Evolutionary conservation across 169 alveolate species (phyloP), one percentile per base, ranked within the genome.

Genomic region (Plasmodium knowlesi): DNA sequence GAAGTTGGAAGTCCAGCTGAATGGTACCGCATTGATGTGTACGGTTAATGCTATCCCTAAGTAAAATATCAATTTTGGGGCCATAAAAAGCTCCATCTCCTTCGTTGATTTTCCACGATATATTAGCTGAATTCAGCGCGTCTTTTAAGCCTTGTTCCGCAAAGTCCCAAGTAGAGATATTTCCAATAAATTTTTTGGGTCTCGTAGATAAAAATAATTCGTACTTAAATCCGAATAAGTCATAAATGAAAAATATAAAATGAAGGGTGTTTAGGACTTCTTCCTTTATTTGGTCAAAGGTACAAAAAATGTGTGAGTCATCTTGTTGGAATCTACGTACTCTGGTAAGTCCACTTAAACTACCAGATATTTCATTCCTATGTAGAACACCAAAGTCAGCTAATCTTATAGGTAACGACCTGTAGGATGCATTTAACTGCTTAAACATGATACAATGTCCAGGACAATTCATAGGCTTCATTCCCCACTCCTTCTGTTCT

Each of bases 81-180:
- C 99, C 99, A 92, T 99, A 99, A 96, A 99, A 99, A 30, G 99
- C 99, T 4, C 99, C 99, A 95, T 99, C 99, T 9, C 99, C 99
- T 43, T 98, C 99, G 94, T 99, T 99, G 28, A 98, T 83, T 82
- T 98, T 97, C 99, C 99, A 99, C 10, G 98, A 97, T 61, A 97
- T 96, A 30, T 99, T 99, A 28, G 97, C 96, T 50, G 93, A 96
- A 76, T 98, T 97, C 6, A 99, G 97, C 3, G 99, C 99, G 34
- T 97, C 98, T 89, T 96, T 96, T 43, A 99, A 97, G 43, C 98
- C 97, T 22, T 83, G 95, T 95, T 99, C 99, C 12, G 99, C 99
- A 82, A 96, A 92, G 86, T 97, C 98, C 99, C 99, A 99, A 41
- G 98, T 95, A 82, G 97, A 98, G 43, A 95, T 97, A 82, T 97